Evolutionary conservation across 2,329 filamentous ascomycete species (phyloP).

Genomic region (Tolypocladium album): DNA sequence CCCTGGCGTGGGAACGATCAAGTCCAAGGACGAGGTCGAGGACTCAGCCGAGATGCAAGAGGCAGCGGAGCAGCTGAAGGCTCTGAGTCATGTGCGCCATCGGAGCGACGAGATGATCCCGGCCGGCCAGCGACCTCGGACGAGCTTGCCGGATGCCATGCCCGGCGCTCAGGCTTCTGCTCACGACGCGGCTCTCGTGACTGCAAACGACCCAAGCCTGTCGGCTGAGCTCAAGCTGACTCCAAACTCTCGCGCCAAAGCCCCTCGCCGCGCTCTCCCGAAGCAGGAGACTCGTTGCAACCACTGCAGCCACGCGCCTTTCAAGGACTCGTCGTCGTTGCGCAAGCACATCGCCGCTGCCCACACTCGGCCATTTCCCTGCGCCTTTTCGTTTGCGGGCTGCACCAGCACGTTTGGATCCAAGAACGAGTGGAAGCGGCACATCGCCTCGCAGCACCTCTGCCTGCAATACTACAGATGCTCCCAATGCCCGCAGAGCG

Average conservation of each 20-base stretch:
- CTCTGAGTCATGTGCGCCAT: constrained; percentile 51
- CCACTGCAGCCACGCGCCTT: constrained; percentile 52
- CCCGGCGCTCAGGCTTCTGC: constrained; percentile 9
- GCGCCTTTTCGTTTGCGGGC: constrained; percentile 75
- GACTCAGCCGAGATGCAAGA: constrained; percentile 61
- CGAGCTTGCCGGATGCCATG: constrained; percentile 26
- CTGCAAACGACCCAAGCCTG: constrained; percentile 12
- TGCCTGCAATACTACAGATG: constrained; percentile 56
- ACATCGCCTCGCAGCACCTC: constrained; percentile 84
- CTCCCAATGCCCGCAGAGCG: constrained; percentile 45
- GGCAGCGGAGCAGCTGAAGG: constrained; percentile 56
- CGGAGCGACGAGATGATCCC: constrained; percentile 32
- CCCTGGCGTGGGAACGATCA: constrained; percentile 9
- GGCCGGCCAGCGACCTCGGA: constrained; percentile 20
- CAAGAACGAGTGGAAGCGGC: constrained; percentile 97
- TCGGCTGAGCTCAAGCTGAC: constrained; percentile 12
- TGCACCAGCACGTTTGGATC: constrained; percentile 77
- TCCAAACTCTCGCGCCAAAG: constrained; percentile 26
- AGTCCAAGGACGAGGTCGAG: constrained; percentile 31
- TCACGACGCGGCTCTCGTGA: constrained; percentile 26
- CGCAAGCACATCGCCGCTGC: constrained; percentile 58
- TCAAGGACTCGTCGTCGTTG: constrained; percentile 55
- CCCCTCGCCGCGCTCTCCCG: constrained; percentile 33
- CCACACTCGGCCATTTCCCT: constrained; percentile 68
- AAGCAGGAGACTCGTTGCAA: constrained; percentile 53